phyloP scores from a whole-genome alignment of 1,139 yeast genomes.

The Pichia sp. region DNA sequence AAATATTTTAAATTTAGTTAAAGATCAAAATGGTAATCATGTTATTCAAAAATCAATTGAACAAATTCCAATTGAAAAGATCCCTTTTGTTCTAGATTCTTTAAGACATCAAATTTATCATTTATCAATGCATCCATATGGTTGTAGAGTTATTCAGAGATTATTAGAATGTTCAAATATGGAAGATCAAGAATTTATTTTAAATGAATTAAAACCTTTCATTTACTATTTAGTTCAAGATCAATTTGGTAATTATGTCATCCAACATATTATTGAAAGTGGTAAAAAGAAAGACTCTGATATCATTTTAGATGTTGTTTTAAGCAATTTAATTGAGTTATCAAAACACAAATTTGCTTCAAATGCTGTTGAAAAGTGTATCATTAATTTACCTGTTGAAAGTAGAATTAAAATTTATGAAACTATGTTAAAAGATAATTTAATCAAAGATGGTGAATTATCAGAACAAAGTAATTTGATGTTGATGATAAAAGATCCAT shows the following conservation, averaged over 20 bases:
- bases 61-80: constrained; percentile 64
- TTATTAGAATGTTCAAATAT: constrained; percentile 65
- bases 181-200: constrained; percentile 57
- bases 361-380: constrained; percentile 93
- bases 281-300: constrained; percentile 47
- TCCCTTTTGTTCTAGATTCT: constrained; percentile 68
- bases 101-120: constrained; percentile 78
- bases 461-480: constrained; percentile 62
- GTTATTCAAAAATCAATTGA: constrained; percentile 95
- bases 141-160: constrained; percentile 94
- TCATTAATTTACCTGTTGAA: constrained; percentile 57
- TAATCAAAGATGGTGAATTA: constrained; percentile 39
- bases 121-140: constrained; percentile 92
- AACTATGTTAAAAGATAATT: constrained; percentile 52
- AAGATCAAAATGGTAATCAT: constrained; percentile 97
- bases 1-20: constrained; percentile 70
- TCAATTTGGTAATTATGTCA: constrained; percentile 96
- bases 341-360: constrained; percentile 97
- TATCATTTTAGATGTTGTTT: constrained; percentile 36
- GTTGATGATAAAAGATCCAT: constrained; percentile 94
- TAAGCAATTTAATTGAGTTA: constrained; percentile 62
- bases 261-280: constrained; percentile 87
- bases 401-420: constrained; percentile 62
- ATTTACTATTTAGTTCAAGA: constrained; percentile 81
- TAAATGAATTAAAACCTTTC: constrained; percentile 66